Percentiles rank a stretch among this genome's conserved stretches.
These are phyloP conservation scores for Taiozyma sp. DNA, from an alignment of 1,139 yeast genomes.

Conservation along the genomic window DNA sequence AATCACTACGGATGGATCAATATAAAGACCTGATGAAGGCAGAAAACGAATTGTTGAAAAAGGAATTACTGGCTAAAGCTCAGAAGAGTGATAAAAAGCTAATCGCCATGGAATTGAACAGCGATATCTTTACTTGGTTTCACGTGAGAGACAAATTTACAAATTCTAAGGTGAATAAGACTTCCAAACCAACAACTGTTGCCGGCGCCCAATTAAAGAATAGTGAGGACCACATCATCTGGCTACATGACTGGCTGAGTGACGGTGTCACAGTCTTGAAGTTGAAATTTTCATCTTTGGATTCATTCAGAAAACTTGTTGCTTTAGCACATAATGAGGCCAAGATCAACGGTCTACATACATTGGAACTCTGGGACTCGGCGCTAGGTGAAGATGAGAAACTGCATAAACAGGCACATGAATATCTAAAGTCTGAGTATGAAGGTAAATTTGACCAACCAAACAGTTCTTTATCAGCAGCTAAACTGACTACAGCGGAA, in stretches of 20 bases:
- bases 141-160: slow-evolving; percentile 36
- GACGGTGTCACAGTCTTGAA: slow-evolving; percentile 30
- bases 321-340: slow-evolving; percentile 15
- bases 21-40: slow-evolving; percentile 29
- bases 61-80: slow-evolving; percentile 24
- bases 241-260: slow-evolving; percentile 42
- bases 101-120: slow-evolving; percentile 32
- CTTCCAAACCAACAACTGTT: slow-evolving; percentile 3
- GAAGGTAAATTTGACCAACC: slow-evolving; percentile 7
- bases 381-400: slow-evolving; percentile 8
- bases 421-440: slow-evolving; percentile 6
- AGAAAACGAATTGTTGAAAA: slow-evolving; percentile 25
- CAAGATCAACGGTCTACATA: slow-evolving; percentile 2
- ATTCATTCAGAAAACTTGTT: slow-evolving; percentile 14
- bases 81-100: slow-evolving; percentile 26
- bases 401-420: slow-evolving; percentile 3
- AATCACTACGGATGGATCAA: slow-evolving; percentile 28
- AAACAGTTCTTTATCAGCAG: slow-evolving; percentile 18
- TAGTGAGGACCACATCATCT: slow-evolving; percentile 30
- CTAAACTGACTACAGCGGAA: slow-evolving; percentile 12
- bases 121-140: slow-evolving; percentile 36
- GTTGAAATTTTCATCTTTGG: slow-evolving; percentile 11
- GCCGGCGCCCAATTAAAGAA: slow-evolving; percentile 15
- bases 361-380: slow-evolving; percentile 19
- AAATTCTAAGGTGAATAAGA: slow-evolving; percentile 10